Evolutionary conservation across 768 basidiomycete species (phyloP).

Genomic region (Tylopilus plumbeoviolaceoides): DNA sequence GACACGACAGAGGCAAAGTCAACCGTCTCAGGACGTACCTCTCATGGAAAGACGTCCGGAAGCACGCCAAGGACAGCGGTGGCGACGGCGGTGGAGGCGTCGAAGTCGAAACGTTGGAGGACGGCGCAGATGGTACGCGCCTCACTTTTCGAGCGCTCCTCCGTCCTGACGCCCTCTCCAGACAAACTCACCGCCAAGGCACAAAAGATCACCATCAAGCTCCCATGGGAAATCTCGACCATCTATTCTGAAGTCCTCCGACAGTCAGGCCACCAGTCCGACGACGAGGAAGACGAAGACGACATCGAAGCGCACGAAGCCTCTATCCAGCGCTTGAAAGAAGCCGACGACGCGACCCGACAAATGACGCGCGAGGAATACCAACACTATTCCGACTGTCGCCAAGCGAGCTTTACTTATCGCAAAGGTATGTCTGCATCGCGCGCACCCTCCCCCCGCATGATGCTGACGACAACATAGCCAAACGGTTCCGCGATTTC

Average conservation of each 20-base stretch:
- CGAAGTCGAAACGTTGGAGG: constrained; percentile 80
- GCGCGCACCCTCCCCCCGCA: background rate
- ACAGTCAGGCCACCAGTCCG: constrained; percentile 75
- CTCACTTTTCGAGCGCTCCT: too few relatives aligned
- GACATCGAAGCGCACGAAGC: constrained; percentile 95
- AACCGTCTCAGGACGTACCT: constrained; percentile 90
- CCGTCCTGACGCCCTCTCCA: constrained; percentile 21
- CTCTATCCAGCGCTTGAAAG: constrained; percentile 86
- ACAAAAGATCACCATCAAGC: constrained; percentile 89
- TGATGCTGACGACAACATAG: constrained; percentile 35
- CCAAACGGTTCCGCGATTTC: constrained; percentile 93
- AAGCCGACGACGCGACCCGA: constrained; percentile 91
- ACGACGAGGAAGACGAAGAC: constrained; percentile 94
- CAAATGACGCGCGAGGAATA: constrained; percentile 98
- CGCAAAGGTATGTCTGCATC: constrained; percentile 67
- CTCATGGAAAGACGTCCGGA: constrained; percentile 96
- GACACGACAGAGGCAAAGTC: constrained; percentile 90
- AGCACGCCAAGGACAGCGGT: constrained; percentile 88
- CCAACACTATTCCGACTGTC: constrained; percentile 93
- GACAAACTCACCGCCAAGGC: constrained; percentile 81
- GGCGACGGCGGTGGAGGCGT: constrained; percentile 77
- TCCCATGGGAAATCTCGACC: constrained; percentile 93
- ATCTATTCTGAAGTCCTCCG: constrained; percentile 85
- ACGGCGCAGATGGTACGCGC: constrained; percentile 71
- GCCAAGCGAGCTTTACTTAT: constrained; percentile 95